phyloP scores from a whole-genome alignment of 140 eudicot genomes.

The Stevia rebaudiana region DNA sequence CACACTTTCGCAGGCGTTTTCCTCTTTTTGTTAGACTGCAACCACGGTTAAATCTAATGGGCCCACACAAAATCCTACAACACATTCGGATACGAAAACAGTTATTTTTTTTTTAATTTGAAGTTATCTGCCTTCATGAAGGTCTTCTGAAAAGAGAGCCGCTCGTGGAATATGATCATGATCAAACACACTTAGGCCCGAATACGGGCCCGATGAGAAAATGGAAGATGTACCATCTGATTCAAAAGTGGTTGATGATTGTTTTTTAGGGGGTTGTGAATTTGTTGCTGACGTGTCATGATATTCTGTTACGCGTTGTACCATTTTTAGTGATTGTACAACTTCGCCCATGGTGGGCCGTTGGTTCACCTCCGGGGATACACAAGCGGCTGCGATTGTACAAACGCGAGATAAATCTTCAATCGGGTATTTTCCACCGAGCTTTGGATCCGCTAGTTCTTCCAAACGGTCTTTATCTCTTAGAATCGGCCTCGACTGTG shows the following conservation, averaged over 20 bases:
- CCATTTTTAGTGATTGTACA: constrained; percentile 90
- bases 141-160: constrained; percentile 74
- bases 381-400: constrained; percentile 98
- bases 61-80: neutral
- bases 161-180: constrained; percentile 66
- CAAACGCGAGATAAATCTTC: constrained; percentile 81
- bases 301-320: constrained; percentile 62
- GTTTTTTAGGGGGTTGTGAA: constrained; percentile 47
- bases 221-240: constrained; percentile 83
- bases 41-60: neutral
- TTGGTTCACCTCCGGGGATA: constrained; percentile 76
- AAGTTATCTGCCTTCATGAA: constrained; percentile 80
- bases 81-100: too few species aligned
- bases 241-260: constrained; percentile 79
- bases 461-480: constrained; percentile 82
- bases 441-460: constrained; percentile 77
- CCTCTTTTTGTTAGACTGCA: constrained; percentile 16
- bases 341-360: constrained; percentile 97
- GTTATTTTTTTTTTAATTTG: too few species aligned
- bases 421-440: constrained; percentile 70
- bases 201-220: constrained; percentile 88
- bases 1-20: neutral
- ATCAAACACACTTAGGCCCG: constrained; percentile 79
- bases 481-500: constrained; percentile 71
- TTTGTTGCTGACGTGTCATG: constrained; percentile 45